A percentile compares a stretch with the other conserved stretches of the same genome.
These are phyloP conservation scores for Chondrus crispus DNA, from an alignment of 23 red algal genomes.

Conservation along the genomic window DNA sequence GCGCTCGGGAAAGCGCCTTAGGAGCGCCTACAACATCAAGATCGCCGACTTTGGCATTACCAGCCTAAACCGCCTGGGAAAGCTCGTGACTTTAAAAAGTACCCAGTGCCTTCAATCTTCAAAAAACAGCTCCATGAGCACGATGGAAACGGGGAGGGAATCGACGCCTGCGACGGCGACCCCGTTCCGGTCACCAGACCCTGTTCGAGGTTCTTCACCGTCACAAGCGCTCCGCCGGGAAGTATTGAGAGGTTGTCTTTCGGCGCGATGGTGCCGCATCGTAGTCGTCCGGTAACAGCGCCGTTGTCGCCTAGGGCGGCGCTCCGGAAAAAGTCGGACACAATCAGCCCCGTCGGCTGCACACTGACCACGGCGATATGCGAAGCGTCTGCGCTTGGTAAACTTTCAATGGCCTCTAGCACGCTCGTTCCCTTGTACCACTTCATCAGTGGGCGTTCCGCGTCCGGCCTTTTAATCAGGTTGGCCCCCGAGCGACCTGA, in stretches of 20 bases:
- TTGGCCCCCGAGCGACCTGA: conserved; percentile 87
- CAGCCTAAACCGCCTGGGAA: too few relatives aligned
- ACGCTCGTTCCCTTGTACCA: conserved; percentile 92
- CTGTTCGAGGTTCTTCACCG: conserved; percentile 34
- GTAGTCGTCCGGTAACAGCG: conserved; percentile 53
- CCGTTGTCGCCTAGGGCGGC: conserved; percentile 26
- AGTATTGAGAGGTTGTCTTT: conserved; percentile 39
- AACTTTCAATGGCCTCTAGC: conserved; percentile 69
- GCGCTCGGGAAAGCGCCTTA: too few relatives aligned
- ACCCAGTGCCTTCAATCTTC: too few relatives aligned
- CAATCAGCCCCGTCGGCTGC: conserved; percentile 45
- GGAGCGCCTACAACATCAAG: too few relatives aligned
- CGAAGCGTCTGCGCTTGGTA: neutral
- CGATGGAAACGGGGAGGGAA: conserved; percentile 29
- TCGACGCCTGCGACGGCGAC: conserved; percentile 54
- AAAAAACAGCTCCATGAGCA: conserved; percentile 34
- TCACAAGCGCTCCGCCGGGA: conserved; percentile 4
- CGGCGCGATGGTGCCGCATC: conserved; percentile 47
- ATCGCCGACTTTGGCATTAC: too few relatives aligned
- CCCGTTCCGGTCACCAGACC: neutral
- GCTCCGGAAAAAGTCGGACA: conserved; percentile 63
- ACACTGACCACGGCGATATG: conserved; percentile 11
- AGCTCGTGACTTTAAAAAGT: too few relatives aligned
- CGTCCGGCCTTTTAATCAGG: conserved; percentile 48
- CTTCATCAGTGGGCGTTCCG: conserved; percentile 53